phyloP scores from a whole-genome alignment of 805 yeast species.

The Zygosaccharomyces kombuchaensis region DNA sequence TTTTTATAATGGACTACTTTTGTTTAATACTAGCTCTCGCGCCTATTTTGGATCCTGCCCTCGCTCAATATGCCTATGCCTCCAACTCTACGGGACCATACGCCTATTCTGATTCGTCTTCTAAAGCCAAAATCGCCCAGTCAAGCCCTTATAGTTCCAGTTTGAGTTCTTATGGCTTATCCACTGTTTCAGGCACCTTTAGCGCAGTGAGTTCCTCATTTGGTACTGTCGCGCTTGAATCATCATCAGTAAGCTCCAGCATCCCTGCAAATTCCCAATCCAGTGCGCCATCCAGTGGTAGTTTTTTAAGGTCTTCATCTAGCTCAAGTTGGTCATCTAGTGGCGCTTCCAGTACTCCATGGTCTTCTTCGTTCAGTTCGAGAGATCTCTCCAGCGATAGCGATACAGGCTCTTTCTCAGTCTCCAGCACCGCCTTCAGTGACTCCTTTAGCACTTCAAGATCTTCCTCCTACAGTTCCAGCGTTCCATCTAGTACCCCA shows the following conservation, averaged over 20 bases:
- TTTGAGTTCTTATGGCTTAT: not conserved
- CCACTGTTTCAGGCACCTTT: not conserved
- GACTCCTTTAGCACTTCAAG: not conserved
- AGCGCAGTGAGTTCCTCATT: not conserved
- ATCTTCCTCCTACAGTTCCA: not conserved
- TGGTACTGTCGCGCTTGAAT: not conserved
- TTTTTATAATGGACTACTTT: not conserved
- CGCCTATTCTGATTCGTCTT: not conserved
- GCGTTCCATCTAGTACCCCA: not conserved
- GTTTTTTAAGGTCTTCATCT: not conserved
- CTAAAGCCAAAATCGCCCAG: not conserved
- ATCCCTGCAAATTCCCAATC: not conserved
- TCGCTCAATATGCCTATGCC: not conserved
- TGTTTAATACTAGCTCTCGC: not conserved
- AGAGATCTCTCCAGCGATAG: not conserved
- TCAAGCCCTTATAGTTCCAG: not conserved
- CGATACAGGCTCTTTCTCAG: no score
- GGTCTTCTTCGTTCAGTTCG: not conserved
- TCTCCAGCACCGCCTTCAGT: no score
- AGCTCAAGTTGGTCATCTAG: not conserved
- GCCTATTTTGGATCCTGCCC: not conserved
- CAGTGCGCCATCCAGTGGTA: not conserved
- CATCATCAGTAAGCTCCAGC: not conserved
- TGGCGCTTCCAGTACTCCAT: not conserved
- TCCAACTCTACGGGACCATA: not conserved